phyloP scores from a whole-genome alignment of 2,329 filamentous ascomycete species.

The Aphanoascus verrucosus region DNA sequence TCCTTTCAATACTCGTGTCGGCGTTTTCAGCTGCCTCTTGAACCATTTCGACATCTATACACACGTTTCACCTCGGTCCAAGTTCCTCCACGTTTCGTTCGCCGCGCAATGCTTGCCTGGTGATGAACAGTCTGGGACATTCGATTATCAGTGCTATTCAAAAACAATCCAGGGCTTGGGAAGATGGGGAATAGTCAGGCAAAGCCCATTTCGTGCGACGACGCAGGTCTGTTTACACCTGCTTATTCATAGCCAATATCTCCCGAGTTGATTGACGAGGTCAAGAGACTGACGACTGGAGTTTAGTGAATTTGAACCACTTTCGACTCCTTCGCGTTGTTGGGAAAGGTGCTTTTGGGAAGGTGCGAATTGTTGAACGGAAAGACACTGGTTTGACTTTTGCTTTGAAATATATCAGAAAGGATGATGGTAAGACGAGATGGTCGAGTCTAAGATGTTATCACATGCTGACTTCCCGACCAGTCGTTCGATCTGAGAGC shows the following conservation, averaged over 20 bases:
- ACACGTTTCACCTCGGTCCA: neutral
- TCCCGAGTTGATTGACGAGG: neutral
- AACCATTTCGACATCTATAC: neutral
- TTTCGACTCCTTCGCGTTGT: conserved; percentile 92
- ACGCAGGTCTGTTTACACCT: conserved; percentile 60
- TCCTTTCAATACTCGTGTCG: neutral
- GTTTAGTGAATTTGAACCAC: conserved; percentile 87
- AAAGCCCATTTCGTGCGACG: conserved; percentile 82
- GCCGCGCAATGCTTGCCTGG: neutral
- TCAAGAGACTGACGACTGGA: neutral
- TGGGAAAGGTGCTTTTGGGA: conserved; percentile 94
- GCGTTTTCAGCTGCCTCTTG: neutral
- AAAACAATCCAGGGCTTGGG: conserved; percentile 8
- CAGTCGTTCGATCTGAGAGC: conserved; percentile 93
- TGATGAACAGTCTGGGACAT: conserved; percentile 2
- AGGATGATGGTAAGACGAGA: conserved; percentile 72
- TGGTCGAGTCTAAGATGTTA: conserved; percentile 18
- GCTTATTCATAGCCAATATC: neutral
- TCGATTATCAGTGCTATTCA: conserved; percentile 4
- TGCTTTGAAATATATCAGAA: conserved; percentile 94
- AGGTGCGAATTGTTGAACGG: conserved; percentile 94
- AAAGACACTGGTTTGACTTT: conserved; percentile 93
- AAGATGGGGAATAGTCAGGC: conserved; percentile 89
- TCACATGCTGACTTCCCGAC: conserved; percentile 8
- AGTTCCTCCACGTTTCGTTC: neutral